Evolutionary conservation across 176 grass and related monocot genomes (phyloP).

Genomic region (Rhynchospora pubera): DNA sequence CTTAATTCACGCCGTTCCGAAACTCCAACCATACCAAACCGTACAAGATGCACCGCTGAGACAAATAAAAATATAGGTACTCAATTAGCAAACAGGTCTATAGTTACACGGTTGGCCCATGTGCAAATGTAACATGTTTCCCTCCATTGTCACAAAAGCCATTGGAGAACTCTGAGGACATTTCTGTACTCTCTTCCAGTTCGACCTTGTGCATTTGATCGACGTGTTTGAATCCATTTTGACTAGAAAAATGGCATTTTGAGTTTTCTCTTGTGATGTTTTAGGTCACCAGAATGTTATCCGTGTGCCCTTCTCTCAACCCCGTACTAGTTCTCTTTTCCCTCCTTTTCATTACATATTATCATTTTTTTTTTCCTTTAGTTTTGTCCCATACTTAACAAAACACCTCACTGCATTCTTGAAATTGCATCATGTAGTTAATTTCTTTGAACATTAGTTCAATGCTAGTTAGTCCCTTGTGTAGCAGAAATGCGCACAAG

Average conservation of each 20-base stretch:
- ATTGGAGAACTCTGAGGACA: neutral
- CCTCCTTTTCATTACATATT: neutral
- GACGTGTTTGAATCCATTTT: neutral
- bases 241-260: neutral
- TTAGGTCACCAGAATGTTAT: constrained; percentile 36
- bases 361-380: neutral
- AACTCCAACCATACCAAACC: neutral
- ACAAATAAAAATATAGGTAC: neutral
- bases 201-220: neutral
- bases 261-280: neutral
- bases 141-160: neutral
- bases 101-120: neutral
- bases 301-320: constrained; percentile 49
- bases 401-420: neutral
- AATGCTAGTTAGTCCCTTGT: neutral
- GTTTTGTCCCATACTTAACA: neutral
- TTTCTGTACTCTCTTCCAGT: neutral
- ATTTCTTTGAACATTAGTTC: neutral
- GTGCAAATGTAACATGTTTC: neutral
- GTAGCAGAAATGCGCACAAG: neutral
- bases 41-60: neutral
- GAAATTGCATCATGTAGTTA: neutral
- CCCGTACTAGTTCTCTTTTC: constrained; percentile 13
- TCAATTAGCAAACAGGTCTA: neutral
- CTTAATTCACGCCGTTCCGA: neutral